phyloP scores from a whole-genome alignment of 2,329 filamentous ascomycete species.

The Corinectria fuckeliana region DNA sequence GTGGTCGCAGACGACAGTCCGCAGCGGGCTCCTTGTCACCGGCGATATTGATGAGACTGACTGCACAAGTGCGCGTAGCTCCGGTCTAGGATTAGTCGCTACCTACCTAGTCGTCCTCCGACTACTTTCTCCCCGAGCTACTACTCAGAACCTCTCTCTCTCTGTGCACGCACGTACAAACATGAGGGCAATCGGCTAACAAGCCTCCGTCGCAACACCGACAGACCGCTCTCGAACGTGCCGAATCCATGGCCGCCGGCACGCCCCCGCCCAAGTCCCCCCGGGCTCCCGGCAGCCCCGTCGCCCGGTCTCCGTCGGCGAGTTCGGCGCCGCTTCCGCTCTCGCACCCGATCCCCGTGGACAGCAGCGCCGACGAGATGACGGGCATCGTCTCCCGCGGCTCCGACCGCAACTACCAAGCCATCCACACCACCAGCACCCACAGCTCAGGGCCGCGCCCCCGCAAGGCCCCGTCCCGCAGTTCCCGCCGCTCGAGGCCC shows the following conservation, averaged over 20 bases:
- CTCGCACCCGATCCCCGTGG: constrained; percentile 26
- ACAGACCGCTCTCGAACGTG: constrained; percentile 52
- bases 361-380: constrained; percentile 47
- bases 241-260: constrained; percentile 47
- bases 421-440: constrained; percentile 40
- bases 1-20: no score
- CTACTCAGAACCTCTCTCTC: no score
- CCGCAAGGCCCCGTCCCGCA: constrained; percentile 22
- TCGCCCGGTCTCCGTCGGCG: constrained; percentile 15
- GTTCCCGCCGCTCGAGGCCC: constrained; percentile 15
- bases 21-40: no score
- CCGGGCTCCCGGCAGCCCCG: constrained; percentile 27
- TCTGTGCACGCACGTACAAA: neutral
- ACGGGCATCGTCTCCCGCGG: constrained; percentile 49
- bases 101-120: no score
- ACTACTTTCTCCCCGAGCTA: no score
- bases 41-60: no score
- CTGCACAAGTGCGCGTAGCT: no score
- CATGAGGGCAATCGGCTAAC: constrained; percentile 10
- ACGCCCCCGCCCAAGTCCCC: constrained; percentile 25
- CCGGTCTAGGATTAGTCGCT: no score
- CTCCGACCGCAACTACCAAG: constrained; percentile 49
- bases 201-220: neutral
- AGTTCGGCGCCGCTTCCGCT: constrained; percentile 26
- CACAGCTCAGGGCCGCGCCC: constrained; percentile 20